Conservation (phyloP, 441 rosid species). For the Adansonia grandidieri region DNA sequence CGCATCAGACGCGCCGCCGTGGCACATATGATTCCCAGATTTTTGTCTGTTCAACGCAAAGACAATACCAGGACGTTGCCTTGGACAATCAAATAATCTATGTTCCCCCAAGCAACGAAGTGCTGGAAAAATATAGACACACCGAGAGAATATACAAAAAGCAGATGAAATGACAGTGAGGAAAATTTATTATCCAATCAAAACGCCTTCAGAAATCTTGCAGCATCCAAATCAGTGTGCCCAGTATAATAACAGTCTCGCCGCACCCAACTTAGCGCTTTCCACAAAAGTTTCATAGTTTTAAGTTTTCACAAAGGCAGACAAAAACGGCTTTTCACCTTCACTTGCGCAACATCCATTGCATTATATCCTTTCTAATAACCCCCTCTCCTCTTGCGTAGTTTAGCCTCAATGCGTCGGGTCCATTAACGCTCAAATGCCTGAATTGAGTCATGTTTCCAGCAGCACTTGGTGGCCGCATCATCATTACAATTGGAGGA, state of each 20-base stretch:
- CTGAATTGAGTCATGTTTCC: constrained; percentile 63
- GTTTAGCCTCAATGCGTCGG: constrained; percentile 33
- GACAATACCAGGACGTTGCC: background rate
- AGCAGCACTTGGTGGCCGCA: constrained; percentile 53
- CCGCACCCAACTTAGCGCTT: background rate
- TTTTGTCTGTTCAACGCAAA: background rate
- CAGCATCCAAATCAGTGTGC: background rate
- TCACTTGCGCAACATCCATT: constrained; percentile 61
- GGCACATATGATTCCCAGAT: background rate
- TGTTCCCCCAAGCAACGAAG: background rate
- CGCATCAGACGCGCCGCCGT: background rate
- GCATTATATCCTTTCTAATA: constrained; percentile 72
- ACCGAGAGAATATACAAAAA: background rate
- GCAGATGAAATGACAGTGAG: background rate
- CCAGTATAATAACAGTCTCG: background rate
- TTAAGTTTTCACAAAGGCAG: constrained; percentile 4
- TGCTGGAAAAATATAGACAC: background rate
- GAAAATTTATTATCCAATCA: background rate
- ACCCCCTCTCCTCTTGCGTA: constrained; percentile 46
- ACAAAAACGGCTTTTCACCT: constrained; percentile 8
- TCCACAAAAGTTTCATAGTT: constrained; percentile 12
- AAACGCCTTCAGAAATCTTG: background rate
- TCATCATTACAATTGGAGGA: constrained; percentile 63
- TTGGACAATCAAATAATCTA: background rate
- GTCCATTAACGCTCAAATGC: constrained; percentile 41